Base-by-base conservation (phyloP, 164 flowering plant species). In the Protea cynaroides region DNA sequence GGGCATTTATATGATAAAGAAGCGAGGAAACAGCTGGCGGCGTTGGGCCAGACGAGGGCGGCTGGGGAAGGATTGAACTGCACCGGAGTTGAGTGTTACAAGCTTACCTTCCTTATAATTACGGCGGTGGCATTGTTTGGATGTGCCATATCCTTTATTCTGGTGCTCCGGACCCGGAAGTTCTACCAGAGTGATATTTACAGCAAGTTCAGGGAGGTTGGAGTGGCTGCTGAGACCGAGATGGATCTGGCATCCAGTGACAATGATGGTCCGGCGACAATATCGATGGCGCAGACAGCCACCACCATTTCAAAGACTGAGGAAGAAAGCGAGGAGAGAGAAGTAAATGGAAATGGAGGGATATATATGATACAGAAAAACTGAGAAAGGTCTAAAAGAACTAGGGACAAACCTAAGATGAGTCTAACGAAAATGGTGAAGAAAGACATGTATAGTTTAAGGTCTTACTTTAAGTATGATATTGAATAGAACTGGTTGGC, bases 1-100 rank as follows among this genome's bases (percentile, higher is more conserved):
- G 92, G 92, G 7, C 43, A 72, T 56, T 69, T 79, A 4, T 83
- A 83, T 17, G 87, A 83, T 24, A 65, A 38, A 53, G 87, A 83
- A 59, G 87, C 78, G 0, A 6, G 15, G 51, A 83, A 63, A 72
- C 82, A 81, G 56, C 9, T 78, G 67, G 59, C 19, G 5, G 78
- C 75, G 4, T 43, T 36, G 65, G 82, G 83, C 8, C 1, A 36
- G 25, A 19, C 14, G 0, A 66, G 78, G 51, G 4, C 19, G 15
- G 9, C 17, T 0, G 83, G 80, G 29, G 64, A 79, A 61, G 79
- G 71, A 3, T 62, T 81, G 75, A 64, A 56, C 19, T 83, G 87
- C 57, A 23, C 14, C 18, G 87, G 87, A 8, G 73, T 47, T 0
- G 58, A 69, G 3, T 83, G 87, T 50, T 83, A 66, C 46, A 74